Conservation (phyloP, 2,329 filamentous ascomycete species). For the Stagonosporopsis tanaceti region DNA sequence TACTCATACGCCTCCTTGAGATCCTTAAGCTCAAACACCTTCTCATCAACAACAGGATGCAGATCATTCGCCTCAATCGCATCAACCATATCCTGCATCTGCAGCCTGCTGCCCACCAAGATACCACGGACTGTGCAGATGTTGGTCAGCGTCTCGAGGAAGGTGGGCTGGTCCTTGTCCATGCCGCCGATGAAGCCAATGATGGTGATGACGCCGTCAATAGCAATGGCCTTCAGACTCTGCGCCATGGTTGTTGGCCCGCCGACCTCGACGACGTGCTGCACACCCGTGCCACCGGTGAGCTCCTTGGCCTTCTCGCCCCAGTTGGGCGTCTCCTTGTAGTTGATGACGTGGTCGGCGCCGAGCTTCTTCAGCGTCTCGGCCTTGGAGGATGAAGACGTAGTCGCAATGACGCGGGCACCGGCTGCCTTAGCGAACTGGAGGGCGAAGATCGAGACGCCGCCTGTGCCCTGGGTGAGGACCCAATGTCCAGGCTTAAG, state of each 20-base stretch:
- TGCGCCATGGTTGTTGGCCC: constrained; percentile 66
- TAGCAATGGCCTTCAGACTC: constrained; percentile 60
- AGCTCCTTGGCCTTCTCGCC: constrained; percentile 61
- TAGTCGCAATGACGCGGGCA: constrained; percentile 66
- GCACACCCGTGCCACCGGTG: constrained; percentile 63
- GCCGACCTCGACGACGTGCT: constrained; percentile 72
- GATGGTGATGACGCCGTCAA: constrained; percentile 62
- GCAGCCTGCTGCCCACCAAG: constrained; percentile 62
- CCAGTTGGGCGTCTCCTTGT: constrained; percentile 62
- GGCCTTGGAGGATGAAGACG: constrained; percentile 60
- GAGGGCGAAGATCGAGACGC: constrained; percentile 72
- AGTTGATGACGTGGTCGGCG: constrained; percentile 66
- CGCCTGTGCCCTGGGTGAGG: constrained; percentile 75
- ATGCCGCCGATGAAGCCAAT: constrained; percentile 66
- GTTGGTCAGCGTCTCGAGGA: constrained; percentile 59
- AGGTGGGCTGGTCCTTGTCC: constrained; percentile 58
- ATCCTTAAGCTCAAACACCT: constrained; percentile 63
- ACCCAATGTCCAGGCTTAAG: constrained; percentile 57
- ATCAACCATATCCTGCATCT: constrained; percentile 67
- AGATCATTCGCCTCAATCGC: constrained; percentile 67
- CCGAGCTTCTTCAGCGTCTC: constrained; percentile 61
- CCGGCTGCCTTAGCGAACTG: constrained; percentile 63
- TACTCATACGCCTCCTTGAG: constrained; percentile 60
- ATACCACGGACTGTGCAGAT: constrained; percentile 65
- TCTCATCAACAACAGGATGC: constrained; percentile 66